These are phyloP conservation scores for Trichocladium antarcticum DNA, from an alignment of 495 filamentous ascomycete species.

Conservation along the genomic window DNA sequence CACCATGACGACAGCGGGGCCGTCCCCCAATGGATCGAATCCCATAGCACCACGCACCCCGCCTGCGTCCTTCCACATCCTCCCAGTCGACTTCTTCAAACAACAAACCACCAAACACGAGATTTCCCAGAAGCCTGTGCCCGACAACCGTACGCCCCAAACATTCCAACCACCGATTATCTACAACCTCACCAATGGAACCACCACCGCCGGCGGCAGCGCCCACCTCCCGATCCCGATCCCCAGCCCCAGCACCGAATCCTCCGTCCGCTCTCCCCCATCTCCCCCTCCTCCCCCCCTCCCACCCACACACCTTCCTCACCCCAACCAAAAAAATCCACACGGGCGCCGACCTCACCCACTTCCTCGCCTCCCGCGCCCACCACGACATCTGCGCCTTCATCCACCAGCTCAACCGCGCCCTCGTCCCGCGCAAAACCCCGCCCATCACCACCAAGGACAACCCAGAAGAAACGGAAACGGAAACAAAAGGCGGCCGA, in stretches of 20 bases:
- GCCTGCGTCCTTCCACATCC: background rate
- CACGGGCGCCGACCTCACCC: conserved; percentile 62
- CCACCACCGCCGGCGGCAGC: background rate
- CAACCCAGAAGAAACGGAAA: background rate
- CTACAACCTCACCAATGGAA: background rate
- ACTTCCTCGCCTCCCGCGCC: conserved; percentile 65
- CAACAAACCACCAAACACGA: background rate
- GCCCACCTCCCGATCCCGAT: background rate
- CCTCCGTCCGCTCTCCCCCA: conserved; percentile 1
- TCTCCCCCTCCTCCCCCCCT: conserved; percentile 27
- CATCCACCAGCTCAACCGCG: conserved; percentile 75
- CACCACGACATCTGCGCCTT: conserved; percentile 82
- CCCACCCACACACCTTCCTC: conserved; percentile 35
- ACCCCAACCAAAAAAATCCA: conserved; percentile 67
- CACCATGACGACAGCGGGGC: conserved; percentile 18
- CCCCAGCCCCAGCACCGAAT: background rate
- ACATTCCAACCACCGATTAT: too few relatives aligned
- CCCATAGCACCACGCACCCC: background rate
- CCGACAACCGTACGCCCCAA: too few relatives aligned
- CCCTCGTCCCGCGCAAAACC: conserved; percentile 60
- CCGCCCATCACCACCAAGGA: background rate
- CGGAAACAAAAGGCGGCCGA: conserved; percentile 11
- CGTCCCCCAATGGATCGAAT: background rate
- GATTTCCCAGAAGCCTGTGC: background rate
- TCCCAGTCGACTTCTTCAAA: background rate